Conservation (phyloP, 2,329 filamentous ascomycete species). For the Passalora sequoiae region DNA sequence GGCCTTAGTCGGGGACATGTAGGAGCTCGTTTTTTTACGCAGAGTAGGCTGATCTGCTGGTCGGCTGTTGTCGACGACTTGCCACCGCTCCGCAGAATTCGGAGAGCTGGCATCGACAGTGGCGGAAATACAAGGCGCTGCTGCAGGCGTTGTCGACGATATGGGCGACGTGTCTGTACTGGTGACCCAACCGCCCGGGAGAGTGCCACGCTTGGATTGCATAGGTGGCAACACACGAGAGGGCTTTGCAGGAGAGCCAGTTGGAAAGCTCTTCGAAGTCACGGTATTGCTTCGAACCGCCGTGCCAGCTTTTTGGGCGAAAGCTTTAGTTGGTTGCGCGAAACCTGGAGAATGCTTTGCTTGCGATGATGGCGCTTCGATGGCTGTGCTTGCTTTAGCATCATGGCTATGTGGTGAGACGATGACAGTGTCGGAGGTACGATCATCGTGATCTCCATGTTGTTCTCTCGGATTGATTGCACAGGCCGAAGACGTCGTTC, state of each 20-base stretch:
- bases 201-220: constrained; percentile 23
- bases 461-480: neutral
- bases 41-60: constrained; percentile 5
- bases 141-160: no score
- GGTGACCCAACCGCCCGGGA: constrained; percentile 28
- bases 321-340: constrained; percentile 30
- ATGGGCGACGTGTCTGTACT: constrained; percentile 1
- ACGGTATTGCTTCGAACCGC: constrained; percentile 22
- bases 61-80: neutral
- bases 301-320: constrained; percentile 23
- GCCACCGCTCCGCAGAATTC: neutral
- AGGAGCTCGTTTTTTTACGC: constrained; percentile 29
- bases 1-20: constrained; percentile 32
- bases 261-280: constrained; percentile 4
- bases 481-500: no score
- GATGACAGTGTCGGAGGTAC: constrained; percentile 2
- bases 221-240: constrained; percentile 19
- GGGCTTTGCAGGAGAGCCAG: constrained; percentile 20
- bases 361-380: neutral
- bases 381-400: neutral
- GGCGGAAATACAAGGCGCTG: neutral
- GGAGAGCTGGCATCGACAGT: constrained; percentile 1
- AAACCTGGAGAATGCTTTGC: constrained; percentile 22
- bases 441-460: no score
- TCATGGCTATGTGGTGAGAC: neutral